These are phyloP conservation scores for Wickerhamomyces chambardii DNA, from an alignment of 805 yeast species.

Conservation along the genomic window DNA sequence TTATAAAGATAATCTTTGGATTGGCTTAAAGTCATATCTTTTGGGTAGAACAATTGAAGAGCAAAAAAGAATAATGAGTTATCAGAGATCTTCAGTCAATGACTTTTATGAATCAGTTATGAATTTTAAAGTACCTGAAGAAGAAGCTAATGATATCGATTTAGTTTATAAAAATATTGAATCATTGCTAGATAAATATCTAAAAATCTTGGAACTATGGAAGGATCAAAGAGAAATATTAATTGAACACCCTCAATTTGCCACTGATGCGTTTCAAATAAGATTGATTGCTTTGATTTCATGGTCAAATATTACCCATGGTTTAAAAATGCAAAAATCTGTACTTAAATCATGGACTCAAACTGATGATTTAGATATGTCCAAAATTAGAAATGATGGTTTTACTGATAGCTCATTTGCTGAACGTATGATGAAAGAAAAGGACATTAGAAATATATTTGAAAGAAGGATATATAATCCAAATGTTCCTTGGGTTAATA, in stretches of 20 bases:
- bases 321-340: constrained; percentile 52
- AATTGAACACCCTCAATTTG: constrained; percentile 65
- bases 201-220: constrained; percentile 70
- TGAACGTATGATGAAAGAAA: constrained; percentile 74
- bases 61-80: constrained; percentile 60
- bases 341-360: constrained; percentile 77
- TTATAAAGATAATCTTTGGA: constrained; percentile 73
- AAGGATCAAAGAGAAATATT: constrained; percentile 70
- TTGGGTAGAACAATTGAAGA: constrained; percentile 76
- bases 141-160: constrained; percentile 37
- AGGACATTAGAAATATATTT: constrained; percentile 65
- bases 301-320: constrained; percentile 71
- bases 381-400: constrained; percentile 24
- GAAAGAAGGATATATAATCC: constrained; percentile 58
- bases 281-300: constrained; percentile 73
- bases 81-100: constrained; percentile 66
- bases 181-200: constrained; percentile 46
- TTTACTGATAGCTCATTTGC: constrained; percentile 67
- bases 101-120: constrained; percentile 60
- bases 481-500: constrained; percentile 73
- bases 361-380: constrained; percentile 65
- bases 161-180: constrained; percentile 30
- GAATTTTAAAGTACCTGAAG: constrained; percentile 39
- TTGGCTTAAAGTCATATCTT: constrained; percentile 76
- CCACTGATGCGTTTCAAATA: constrained; percentile 50